Conservation (phyloP, 2,329 filamentous ascomycete species). For the Kalmusia sp. region DNA sequence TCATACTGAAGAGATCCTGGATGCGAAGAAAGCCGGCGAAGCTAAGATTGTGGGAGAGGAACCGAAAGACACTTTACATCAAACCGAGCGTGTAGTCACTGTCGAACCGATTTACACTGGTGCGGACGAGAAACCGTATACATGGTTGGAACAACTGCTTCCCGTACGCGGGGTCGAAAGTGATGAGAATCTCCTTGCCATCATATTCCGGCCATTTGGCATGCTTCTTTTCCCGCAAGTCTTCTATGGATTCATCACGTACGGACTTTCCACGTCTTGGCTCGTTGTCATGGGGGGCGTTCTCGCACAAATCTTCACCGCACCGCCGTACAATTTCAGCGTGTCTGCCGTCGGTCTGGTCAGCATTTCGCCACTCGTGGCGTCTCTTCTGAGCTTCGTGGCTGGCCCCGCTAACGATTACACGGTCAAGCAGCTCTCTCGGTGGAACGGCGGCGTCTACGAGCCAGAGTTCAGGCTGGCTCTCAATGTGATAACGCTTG, state of each 20-base stretch:
- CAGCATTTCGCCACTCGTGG: conserved; percentile 69
- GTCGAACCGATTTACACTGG: conserved; percentile 24
- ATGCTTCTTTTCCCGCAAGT: conserved; percentile 41
- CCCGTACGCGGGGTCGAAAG: conserved; percentile 26
- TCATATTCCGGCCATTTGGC: conserved; percentile 38
- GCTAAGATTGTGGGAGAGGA: conserved; percentile 14
- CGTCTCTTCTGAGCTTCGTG: conserved; percentile 78
- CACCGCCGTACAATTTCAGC: conserved; percentile 36
- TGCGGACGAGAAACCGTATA: conserved; percentile 29
- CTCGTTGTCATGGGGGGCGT: conserved; percentile 33
- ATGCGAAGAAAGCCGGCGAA: conserved; percentile 10
- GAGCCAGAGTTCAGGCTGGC: conserved; percentile 89
- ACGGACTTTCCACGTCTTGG: conserved; percentile 31
- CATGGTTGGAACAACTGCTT: conserved; percentile 25
- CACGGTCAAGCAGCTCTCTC: conserved; percentile 73
- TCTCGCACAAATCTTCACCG: conserved; percentile 36
- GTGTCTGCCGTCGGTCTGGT: conserved; percentile 34
- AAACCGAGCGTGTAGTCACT: conserved; percentile 14
- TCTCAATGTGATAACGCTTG: conserved; percentile 78
- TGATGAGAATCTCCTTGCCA: conserved; percentile 29
- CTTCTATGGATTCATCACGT: conserved; percentile 33
- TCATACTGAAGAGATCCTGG: conserved; percentile 27
- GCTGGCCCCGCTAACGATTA: conserved; percentile 76
- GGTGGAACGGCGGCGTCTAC: conserved; percentile 78
- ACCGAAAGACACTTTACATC: conserved; percentile 13